Evolutionary conservation across 352 stramenopile genomes (phyloP), one percentile per base, ranked within the genome.

Genomic region (Plasmopara halstedii): DNA sequence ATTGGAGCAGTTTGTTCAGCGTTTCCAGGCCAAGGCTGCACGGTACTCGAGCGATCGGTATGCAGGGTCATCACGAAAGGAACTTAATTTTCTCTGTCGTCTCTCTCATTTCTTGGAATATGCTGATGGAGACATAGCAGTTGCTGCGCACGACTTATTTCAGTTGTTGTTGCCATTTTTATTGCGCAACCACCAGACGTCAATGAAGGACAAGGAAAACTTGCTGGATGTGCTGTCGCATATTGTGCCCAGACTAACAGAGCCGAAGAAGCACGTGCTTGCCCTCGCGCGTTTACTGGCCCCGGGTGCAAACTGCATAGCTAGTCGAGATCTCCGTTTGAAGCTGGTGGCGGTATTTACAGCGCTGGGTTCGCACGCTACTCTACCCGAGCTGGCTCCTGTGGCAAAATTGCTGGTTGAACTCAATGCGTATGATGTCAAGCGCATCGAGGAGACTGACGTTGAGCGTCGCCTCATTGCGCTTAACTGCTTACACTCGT

Each of bases 391-490:
- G 5, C 52, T 90, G 18, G 46, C 49, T 6, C 60, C 42, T 10
- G 77, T 88, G 23, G 64, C 61, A 2, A 46, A 55, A 7, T 64
- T 87, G 35, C 53, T 90, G 21, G 51, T 56, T 14, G 54, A 71
- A 15, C 58, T 89, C 13, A 95, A 95, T 36, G 83, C 83, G 1
- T 90, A 78, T 37, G 80, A 95, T 50, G 21, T 50, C 6, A 88
- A 86, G 51, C 77, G 64, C 10, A 81, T 95, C 20, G 83, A 95
- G 21, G 83, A 92, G 23, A 78, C 84, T 1, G 83, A 95, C 60
- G 86, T 82, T 55, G 80, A 93, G 42, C 78, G 71, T 14, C 73
- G 84, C 2, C 71, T 94, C 22, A 67, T 67, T 20, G 81, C 83
- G 32, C 67, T 96, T 21, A 85, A 88, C 29, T 39, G 50, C 8